phyloP scores from a whole-genome alignment of 371 early-diverging fungal species.

The Lichtheimia corymbifera region DNA sequence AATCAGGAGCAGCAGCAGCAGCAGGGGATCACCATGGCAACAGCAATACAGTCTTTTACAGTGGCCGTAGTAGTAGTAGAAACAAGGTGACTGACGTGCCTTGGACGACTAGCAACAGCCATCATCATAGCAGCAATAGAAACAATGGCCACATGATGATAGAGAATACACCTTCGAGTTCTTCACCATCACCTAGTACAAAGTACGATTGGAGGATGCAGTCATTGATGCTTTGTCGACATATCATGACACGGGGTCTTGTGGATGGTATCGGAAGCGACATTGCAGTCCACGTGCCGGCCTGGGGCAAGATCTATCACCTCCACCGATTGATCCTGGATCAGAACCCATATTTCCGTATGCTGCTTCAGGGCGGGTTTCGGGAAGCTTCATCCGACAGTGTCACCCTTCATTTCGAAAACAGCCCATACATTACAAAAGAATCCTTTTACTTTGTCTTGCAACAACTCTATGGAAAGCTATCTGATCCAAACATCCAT shows the following conservation, averaged over 20 bases:
- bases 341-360: constrained; percentile 59
- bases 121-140: too few relatives aligned
- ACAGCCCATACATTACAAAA: constrained; percentile 53
- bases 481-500: constrained; percentile 35
- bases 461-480: constrained; percentile 48
- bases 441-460: constrained; percentile 63
- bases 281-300: constrained; percentile 44
- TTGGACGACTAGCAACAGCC: too few relatives aligned
- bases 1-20: too few relatives aligned
- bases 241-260: constrained; percentile 57
- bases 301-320: constrained; percentile 52
- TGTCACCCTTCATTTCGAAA: constrained; percentile 55
- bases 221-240: constrained; percentile 44
- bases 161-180: too few relatives aligned
- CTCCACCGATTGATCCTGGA: constrained; percentile 60
- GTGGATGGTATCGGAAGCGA: constrained; percentile 60
- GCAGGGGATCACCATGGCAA: too few relatives aligned
- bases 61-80: too few relatives aligned
- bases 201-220: constrained; percentile 45
- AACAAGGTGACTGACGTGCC: too few relatives aligned
- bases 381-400: constrained; percentile 39
- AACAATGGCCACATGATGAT: too few relatives aligned
- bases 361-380: constrained; percentile 56
- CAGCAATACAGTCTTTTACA: too few relatives aligned
- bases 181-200: not conserved